Conservation (phyloP, 2,329 filamentous ascomycete genomes). For the Curvularia eragrostidis region DNA sequence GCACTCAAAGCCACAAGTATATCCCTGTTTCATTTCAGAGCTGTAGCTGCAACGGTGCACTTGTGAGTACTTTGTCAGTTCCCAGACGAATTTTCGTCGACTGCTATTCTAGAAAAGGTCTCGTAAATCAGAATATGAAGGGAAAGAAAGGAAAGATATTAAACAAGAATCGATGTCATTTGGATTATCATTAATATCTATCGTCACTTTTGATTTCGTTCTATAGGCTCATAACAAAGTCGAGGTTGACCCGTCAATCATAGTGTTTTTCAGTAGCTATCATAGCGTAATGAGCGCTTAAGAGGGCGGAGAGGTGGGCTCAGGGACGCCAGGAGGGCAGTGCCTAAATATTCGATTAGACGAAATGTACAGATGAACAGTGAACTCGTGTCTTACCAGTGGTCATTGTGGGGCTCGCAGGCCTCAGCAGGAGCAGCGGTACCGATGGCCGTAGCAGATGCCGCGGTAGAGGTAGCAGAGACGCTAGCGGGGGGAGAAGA, state of each 20-base stretch:
- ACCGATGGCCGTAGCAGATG: constrained; percentile 7
- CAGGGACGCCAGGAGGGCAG: constrained; percentile 34
- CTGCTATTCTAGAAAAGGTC: neutral
- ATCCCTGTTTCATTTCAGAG: neutral
- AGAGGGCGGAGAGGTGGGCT: constrained; percentile 31
- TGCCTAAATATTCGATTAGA: constrained; percentile 20
- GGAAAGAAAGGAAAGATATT: neutral
- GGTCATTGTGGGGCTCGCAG: constrained; percentile 34
- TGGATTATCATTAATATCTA: constrained; percentile 23
- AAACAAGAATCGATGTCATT: neutral
- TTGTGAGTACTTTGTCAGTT: neutral
- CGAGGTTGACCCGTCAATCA: neutral
- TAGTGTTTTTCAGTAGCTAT: neutral
- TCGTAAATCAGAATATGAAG: too few species aligned
- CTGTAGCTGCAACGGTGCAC: neutral
- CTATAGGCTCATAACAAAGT: neutral
- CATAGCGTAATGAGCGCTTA: constrained; percentile 8
- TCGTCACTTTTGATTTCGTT: constrained; percentile 4
- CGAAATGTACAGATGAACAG: neutral
- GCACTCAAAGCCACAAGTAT: neutral
- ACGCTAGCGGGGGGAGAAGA: neutral
- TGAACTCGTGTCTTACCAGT: constrained; percentile 20
- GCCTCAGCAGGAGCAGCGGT: constrained; percentile 15
- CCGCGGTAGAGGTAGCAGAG: constrained; percentile 7
- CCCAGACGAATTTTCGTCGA: neutral